phyloP scores from a whole-genome alignment of 129 eudicot genomes.

The Tagetes patula region DNA sequence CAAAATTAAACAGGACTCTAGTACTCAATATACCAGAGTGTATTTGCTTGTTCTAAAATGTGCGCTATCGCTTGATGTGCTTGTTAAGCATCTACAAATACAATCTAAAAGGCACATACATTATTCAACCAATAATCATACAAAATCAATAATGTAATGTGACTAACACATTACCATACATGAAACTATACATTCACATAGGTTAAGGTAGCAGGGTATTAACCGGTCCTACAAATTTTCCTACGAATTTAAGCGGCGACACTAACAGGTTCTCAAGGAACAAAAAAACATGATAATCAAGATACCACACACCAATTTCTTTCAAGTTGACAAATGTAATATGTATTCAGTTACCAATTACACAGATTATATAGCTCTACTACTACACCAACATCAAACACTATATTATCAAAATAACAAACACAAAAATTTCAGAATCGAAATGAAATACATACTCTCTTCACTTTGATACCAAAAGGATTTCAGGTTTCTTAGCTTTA shows the following conservation, averaged over 20 bases:
- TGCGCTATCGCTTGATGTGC: too few species aligned
- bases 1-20: too few species aligned
- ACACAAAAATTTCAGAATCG: constrained; percentile 17
- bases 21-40: too few species aligned
- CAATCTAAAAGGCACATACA: not conserved
- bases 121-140: not conserved
- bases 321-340: constrained; percentile 26
- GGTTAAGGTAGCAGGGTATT: not conserved
- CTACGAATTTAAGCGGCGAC: too few species aligned
- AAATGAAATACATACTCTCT: constrained; percentile 35
- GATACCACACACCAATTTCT: constrained; percentile 26
- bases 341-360: constrained; percentile 28
- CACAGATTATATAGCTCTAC: constrained; percentile 36
- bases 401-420: constrained; percentile 22
- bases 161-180: constrained; percentile 9
- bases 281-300: constrained; percentile 11
- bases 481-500: constrained; percentile 91
- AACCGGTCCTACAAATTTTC: too few species aligned
- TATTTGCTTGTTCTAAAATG: too few species aligned
- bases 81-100: too few species aligned
- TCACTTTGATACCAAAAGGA: constrained; percentile 86
- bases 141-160: constrained; percentile 6
- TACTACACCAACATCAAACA: constrained; percentile 34
- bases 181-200: not conserved
- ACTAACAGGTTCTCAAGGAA: not conserved